Base-by-base conservation (phyloP, 2,329 filamentous ascomycete species). In the Sporothrix protearum region DNA sequence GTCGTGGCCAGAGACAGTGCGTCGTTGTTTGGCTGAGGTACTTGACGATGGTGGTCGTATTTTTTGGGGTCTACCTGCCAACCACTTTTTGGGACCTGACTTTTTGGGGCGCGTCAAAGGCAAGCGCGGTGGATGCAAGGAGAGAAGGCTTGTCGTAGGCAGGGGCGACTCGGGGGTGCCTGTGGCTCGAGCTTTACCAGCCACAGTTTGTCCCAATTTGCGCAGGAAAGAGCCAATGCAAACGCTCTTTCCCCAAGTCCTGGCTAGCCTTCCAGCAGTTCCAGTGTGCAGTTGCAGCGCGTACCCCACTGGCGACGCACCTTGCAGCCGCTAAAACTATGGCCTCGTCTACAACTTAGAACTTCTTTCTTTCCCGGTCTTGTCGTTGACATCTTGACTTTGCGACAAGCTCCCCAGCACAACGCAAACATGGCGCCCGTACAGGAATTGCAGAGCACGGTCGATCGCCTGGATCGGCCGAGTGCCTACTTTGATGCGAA, bases 401-500 rank as follows among this genome's bases (percentile, higher is more conserved):
- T 68, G 66, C 66, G 66, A 68, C 66, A 42, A 57, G 19, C 66
- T 42, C 59, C 14, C n/a, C 51, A 71, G 36, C 57, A 69, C 16
- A 55, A 51, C 47, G 39, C 68, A 66, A 33, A 22, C 39, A 73
- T 74, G 73, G 69, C 73, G 25, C 70, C 61, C n/a, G 28, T 71
- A 49, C 47, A 59, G 10, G 64, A 72, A 22, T 12, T 82, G 74
- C 83, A 88, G 78, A 89, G 86, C 80, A 98, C 96, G 7, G 92
- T 98, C 74, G 95, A 98, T 68, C 88, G 96, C 73, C 88, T 99
- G 74, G 96, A 99, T 82, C 92, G 91, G 82, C 95, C 96, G 22
- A 98, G 95, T 80, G 94, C 95, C 77, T 99, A 99, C 83, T 97
- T 94, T 78, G 87, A 89, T 74, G 90, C 87, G 82, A 92, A 92